Evolutionary conservation across 345 rosid species (phyloP), one percentile per base, ranked within the genome.

Genomic region (Camelina neglecta): DNA sequence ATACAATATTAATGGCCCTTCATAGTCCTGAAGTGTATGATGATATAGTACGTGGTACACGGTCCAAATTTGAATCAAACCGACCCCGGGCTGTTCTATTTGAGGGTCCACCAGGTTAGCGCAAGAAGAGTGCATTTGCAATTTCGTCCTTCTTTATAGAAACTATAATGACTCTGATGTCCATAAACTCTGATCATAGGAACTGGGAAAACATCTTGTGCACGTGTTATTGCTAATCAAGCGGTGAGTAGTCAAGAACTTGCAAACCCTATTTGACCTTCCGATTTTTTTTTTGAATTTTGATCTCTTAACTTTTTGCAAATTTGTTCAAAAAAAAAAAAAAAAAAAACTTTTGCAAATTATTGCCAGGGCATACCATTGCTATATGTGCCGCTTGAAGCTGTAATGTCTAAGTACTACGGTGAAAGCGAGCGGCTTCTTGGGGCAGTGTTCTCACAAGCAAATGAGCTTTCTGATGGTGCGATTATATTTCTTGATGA

Each of bases 181-280:
- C 33, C 33, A 33, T 74, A 50, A 33, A 7, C 65, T 63, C 71
- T 39, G 60, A 70, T 65, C 77, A 10, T 83, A 95, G 98, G 98
- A 80, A 93, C 97, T 36, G 98, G 99, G 81, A 95, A 95, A 86
- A 93, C 98, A 47, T 92, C 98, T 29, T 88, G 89, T 75, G 99
- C 98, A 11, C 94, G 94, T 76, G 91, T 95, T 75, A 92, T 92
- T 65, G 93, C 98, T 65, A 86, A 81, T 77, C 98, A 89, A 72
- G 96, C 93, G 47, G 97, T 92, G 82, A 89, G 96, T 71, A 71
- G 16, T 35, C 9, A 7, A 65, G 4, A 71, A 42, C 15, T 45
- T 65, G 16, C 13, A 39, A 7, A 68, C 16, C 18, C 16, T 20
- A 31, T 48, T 50, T 2, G 15, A 6, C 15, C 13, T 61, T 42